Conservation (phyloP, 2,329 filamentous ascomycete species). For the Periconia sp. region DNA sequence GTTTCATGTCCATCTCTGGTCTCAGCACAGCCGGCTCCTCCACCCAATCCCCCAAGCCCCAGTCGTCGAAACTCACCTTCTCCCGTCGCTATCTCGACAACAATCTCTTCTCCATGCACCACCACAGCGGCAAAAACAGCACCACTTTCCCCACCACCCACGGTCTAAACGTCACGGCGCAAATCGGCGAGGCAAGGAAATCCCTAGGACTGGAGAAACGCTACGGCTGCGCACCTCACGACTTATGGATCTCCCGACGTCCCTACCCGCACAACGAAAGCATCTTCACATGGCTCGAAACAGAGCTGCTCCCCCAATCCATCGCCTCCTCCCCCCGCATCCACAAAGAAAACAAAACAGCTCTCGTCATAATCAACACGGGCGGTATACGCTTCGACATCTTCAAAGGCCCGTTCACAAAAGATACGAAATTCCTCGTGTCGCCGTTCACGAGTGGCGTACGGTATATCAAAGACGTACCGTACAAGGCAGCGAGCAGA, state of each 20-base stretch:
- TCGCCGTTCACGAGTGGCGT: slow-evolving; percentile 87
- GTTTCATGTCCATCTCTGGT: slow-evolving; percentile 87
- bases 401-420: slow-evolving; percentile 88
- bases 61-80: slow-evolving; percentile 61
- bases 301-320: slow-evolving; percentile 73
- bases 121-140: slow-evolving; percentile 77
- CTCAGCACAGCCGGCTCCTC: slow-evolving; percentile 52
- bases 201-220: slow-evolving; percentile 73
- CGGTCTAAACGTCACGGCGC: slow-evolving; percentile 72
- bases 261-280: slow-evolving; percentile 76
- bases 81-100: slow-evolving; percentile 89
- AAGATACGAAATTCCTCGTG: slow-evolving; percentile 83
- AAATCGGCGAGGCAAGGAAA: slow-evolving; percentile 73
- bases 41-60: slow-evolving; percentile 21
- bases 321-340: slow-evolving; percentile 54
- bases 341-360: slow-evolving; percentile 60
- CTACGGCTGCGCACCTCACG: slow-evolving; percentile 82
- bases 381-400: slow-evolving; percentile 95
- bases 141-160: slow-evolving; percentile 77
- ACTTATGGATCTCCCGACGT: slow-evolving; percentile 81
- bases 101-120: slow-evolving; percentile 82
- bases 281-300: slow-evolving; percentile 81
- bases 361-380: slow-evolving; percentile 82
- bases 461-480: slow-evolving; percentile 78
- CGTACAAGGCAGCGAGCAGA: slow-evolving; percentile 74